A percentile compares a stretch with the other conserved stretches of the same genome.
phyloP scores from a whole-genome alignment of 106 monocot genomes.

The Hemerocallis citrina region DNA sequence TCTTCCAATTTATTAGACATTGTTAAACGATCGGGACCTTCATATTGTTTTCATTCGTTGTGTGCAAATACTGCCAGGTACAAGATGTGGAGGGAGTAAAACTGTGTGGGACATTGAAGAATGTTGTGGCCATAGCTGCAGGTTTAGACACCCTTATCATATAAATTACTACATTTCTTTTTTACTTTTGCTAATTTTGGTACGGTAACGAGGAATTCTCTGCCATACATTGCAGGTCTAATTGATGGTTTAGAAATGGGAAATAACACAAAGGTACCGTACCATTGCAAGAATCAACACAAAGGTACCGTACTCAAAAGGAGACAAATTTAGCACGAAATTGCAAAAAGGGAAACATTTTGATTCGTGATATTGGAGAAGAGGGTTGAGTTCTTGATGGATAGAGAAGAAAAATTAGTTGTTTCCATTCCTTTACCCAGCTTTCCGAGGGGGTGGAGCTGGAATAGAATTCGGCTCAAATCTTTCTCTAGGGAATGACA shows the following conservation, averaged over 20 bases:
- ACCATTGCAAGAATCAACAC: too few species aligned
- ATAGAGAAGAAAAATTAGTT: too few species aligned
- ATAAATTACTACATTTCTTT: neutral
- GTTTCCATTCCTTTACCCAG: too few species aligned
- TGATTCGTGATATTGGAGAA: too few species aligned
- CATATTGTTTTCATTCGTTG: neutral
- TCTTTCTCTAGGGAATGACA: too few species aligned
- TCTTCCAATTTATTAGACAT: neutral
- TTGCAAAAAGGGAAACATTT: too few species aligned
- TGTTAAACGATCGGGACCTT: neutral
- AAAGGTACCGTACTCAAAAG: too few species aligned
- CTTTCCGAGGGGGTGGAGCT: too few species aligned
- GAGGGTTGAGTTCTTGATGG: too few species aligned
- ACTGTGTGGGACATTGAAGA: conserved; percentile 88
- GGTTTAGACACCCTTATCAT: conserved; percentile 20
- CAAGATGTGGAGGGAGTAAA: conserved; percentile 91
- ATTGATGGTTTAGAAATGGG: conserved; percentile 96
- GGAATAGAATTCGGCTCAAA: too few species aligned
- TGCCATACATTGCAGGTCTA: conserved; percentile 45
- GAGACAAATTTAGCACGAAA: too few species aligned
- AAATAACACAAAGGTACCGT: conserved; percentile 98
- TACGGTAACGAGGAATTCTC: neutral
- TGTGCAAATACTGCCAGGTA: conserved; percentile 40
- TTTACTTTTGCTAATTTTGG: neutral
- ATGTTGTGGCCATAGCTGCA: conserved; percentile 91